Evolutionary conservation across 2,329 filamentous ascomycete genomes (phyloP).

Genomic region (Berkeleyomyces basicola): DNA sequence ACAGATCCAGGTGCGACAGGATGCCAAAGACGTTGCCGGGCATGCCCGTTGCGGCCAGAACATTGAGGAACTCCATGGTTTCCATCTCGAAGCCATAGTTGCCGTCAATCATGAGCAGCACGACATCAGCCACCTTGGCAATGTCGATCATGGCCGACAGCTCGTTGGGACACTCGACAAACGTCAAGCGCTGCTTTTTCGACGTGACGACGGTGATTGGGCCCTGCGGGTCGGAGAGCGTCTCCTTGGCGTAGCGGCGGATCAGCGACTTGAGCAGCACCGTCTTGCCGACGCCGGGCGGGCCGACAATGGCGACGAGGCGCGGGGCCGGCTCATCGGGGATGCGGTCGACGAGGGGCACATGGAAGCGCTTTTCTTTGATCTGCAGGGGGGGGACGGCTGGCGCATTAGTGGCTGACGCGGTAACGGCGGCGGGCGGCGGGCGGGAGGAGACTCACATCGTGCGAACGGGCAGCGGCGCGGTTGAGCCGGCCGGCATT

Average conservation of each 20-base stretch:
- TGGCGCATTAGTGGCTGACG: constrained; percentile 16
- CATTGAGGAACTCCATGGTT: constrained; percentile 97
- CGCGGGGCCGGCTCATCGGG: constrained; percentile 90
- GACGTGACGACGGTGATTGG: constrained; percentile 93
- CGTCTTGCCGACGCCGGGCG: constrained; percentile 88
- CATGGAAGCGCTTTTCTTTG: constrained; percentile 90
- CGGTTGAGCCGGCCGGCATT: constrained; percentile 66
- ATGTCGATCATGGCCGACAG: constrained; percentile 94
- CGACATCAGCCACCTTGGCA: constrained; percentile 93
- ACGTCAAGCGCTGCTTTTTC: constrained; percentile 86
- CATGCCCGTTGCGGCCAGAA: constrained; percentile 89
- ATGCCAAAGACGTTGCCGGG: constrained; percentile 97
- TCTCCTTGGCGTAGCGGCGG: constrained; percentile 89
- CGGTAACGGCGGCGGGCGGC: not conserved
- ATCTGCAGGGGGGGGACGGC: constrained; percentile 34
- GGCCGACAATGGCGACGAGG: constrained; percentile 85
- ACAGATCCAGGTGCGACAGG: constrained; percentile 87
- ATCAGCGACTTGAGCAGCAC: constrained; percentile 90
- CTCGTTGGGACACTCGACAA: constrained; percentile 93
- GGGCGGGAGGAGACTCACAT: constrained; percentile 32
- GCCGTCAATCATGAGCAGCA: constrained; percentile 94
- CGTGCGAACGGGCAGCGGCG: constrained; percentile 54
- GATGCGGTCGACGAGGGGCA: constrained; percentile 86
- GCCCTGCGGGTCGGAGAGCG: constrained; percentile 72
- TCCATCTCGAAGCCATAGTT: constrained; percentile 99